A percentile compares a stretch with the other conserved stretches of the same genome.
Evolutionary conservation across 768 basidiomycete genomes (phyloP).

Genomic region (Suillus alpinus): DNA sequence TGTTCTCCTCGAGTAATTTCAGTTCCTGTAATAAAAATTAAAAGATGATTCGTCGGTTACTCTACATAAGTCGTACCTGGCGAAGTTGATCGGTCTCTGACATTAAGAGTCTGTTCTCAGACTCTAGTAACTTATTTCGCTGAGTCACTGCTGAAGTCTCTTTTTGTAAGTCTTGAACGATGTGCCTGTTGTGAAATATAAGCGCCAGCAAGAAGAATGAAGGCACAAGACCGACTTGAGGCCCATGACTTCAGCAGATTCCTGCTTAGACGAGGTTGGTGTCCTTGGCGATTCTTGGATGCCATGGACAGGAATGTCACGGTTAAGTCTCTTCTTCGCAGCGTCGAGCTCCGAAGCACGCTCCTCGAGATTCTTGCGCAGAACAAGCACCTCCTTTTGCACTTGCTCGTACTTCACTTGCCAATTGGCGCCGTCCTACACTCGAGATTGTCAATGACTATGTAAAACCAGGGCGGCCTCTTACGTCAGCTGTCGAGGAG

Average conservation of each 20-base stretch:
- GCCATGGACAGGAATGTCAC: slow-evolving; percentile 50
- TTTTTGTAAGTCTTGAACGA: slow-evolving; percentile 84
- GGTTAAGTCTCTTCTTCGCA: slow-evolving; percentile 56
- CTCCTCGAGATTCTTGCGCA: slow-evolving; percentile 35
- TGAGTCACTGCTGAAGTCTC: slow-evolving; percentile 66
- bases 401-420: slow-evolving; percentile 28
- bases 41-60: not conserved
- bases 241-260: slow-evolving; percentile 70
- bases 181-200: slow-evolving; percentile 49
- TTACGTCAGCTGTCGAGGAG: slow-evolving; percentile 23
- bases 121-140: slow-evolving; percentile 66
- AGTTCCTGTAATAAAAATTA: slow-evolving; percentile 53
- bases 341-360: slow-evolving; percentile 52
- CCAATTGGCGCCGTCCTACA: slow-evolving; percentile 25
- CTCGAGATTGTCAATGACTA: not conserved
- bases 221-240: slow-evolving; percentile 55
- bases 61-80: slow-evolving; percentile 44
- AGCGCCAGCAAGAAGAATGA: slow-evolving; percentile 3
- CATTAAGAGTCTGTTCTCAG: slow-evolving; percentile 69
- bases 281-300: slow-evolving; percentile 28
- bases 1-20: slow-evolving; percentile 70
- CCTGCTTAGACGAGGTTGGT: slow-evolving; percentile 45
- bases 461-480: not conserved
- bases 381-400: slow-evolving; percentile 27
- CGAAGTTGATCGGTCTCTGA: slow-evolving; percentile 62